Percentiles rank a stretch among this genome's conserved stretches.
phyloP scores from a whole-genome alignment of 352 stramenopile species.

The Phytophthora cactorum region DNA sequence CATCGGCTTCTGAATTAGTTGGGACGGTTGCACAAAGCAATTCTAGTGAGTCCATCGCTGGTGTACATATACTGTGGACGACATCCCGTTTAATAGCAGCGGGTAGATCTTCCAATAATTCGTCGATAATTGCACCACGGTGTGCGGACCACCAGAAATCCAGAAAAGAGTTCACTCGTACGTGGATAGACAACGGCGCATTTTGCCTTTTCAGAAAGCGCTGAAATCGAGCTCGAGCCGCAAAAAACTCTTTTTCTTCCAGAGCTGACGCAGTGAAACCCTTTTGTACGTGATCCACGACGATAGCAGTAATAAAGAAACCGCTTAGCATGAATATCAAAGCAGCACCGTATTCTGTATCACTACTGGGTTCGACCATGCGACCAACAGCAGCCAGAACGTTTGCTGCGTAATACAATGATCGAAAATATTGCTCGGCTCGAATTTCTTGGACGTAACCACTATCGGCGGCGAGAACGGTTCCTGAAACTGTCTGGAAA shows the following conservation, averaged over 20 bases:
- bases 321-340: constrained; percentile 74
- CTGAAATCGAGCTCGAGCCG: constrained; percentile 57
- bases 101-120: constrained; percentile 62
- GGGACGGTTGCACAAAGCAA: constrained; percentile 34
- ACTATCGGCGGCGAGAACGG: constrained; percentile 25
- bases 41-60: constrained; percentile 49
- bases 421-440: constrained; percentile 60
- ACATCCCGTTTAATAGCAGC: constrained; percentile 65
- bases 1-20: not conserved
- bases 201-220: constrained; percentile 72
- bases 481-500: constrained; percentile 37
- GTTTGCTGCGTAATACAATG: constrained; percentile 66
- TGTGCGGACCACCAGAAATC: constrained; percentile 78
- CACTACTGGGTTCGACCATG: constrained; percentile 56
- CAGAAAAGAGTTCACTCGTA: constrained; percentile 68
- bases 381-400: constrained; percentile 49
- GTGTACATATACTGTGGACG: constrained; percentile 58
- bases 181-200: constrained; percentile 54
- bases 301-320: constrained; percentile 68
- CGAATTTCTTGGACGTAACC: constrained; percentile 38
- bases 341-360: constrained; percentile 53
- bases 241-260: constrained; percentile 76
- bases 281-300: constrained; percentile 78
- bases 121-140: constrained; percentile 64
- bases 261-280: constrained; percentile 68